phyloP scores from a whole-genome alignment of 2,329 filamentous ascomycete species.

The Colletotrichum godetiae region DNA sequence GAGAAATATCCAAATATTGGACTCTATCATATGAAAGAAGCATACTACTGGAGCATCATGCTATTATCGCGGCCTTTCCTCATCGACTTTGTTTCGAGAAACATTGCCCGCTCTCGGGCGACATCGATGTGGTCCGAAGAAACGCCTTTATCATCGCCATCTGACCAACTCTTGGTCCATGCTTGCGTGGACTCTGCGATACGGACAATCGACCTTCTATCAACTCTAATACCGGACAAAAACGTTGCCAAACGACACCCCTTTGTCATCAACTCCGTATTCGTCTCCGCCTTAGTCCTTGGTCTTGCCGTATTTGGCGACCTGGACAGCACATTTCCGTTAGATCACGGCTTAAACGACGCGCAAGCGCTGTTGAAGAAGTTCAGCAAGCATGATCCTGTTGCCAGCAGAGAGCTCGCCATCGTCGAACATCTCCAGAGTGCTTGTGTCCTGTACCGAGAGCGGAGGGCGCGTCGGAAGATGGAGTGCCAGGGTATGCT shows the following conservation, averaged over 20 bases:
- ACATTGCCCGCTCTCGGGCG: conserved; percentile 10
- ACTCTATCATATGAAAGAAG: conserved; percentile 47
- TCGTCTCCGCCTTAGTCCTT: conserved; percentile 56
- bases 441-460: conserved; percentile 39
- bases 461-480: conserved; percentile 37
- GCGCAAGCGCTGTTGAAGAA: conserved; percentile 40
- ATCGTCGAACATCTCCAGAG: conserved; percentile 40
- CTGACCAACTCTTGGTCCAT: conserved; percentile 42
- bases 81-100: conserved; percentile 41
- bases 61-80: conserved; percentile 50
- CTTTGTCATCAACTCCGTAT: conserved; percentile 57
- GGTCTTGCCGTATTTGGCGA: conserved; percentile 58
- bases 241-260: conserved; percentile 54
- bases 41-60: conserved; percentile 53
- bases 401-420: conserved; percentile 38
- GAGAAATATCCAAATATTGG: conserved; percentile 41
- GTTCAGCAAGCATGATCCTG: conserved; percentile 40
- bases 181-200: conserved; percentile 50
- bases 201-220: conserved; percentile 50
- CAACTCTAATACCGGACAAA: conserved; percentile 45
- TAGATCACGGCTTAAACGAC: conserved; percentile 41
- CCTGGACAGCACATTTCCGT: conserved; percentile 49
- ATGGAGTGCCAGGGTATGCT: conserved; percentile 40
- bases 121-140: background rate
- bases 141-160: conserved; percentile 15